phyloP scores from a whole-genome alignment of 2,329 filamentous ascomycete genomes.

The Tolypocladium paradoxum region DNA sequence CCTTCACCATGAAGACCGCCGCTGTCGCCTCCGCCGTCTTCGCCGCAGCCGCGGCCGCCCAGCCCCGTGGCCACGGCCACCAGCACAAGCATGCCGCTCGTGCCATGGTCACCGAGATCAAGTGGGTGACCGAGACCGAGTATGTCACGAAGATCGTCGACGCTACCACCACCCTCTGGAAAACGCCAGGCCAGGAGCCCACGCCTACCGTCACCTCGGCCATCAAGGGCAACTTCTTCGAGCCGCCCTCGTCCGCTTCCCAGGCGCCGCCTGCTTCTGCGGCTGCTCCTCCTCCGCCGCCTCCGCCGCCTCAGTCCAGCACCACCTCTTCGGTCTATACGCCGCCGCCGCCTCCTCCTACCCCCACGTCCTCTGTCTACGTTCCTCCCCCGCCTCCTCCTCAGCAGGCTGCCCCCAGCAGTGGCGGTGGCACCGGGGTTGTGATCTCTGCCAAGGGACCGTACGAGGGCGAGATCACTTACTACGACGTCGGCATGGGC shows the following conservation, averaged over 20 bases:
- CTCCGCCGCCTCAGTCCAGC: slow-evolving; percentile 4
- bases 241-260: slow-evolving; percentile 7
- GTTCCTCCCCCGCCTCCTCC: slow-evolving; percentile 6
- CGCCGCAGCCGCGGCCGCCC: slow-evolving; percentile 35
- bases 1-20: slow-evolving; percentile 30
- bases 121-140: slow-evolving; percentile 39
- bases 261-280: slow-evolving; percentile 4
- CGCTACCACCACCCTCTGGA: slow-evolving; percentile 33
- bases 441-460: slow-evolving; percentile 12
- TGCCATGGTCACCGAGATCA: slow-evolving; percentile 35
- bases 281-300: slow-evolving; percentile 8
- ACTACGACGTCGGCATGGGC: slow-evolving; percentile 58
- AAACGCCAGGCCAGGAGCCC: slow-evolving; percentile 23
- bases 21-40: slow-evolving; percentile 19
- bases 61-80: slow-evolving; percentile 33
- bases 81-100: slow-evolving; percentile 26
- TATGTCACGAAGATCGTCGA: slow-evolving; percentile 38
- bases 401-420: slow-evolving; percentile 1
- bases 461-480: slow-evolving; percentile 58
- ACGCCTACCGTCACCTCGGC: slow-evolving; percentile 13
- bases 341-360: slow-evolving; percentile 5
- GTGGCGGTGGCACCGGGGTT: slow-evolving; percentile 5
- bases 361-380: slow-evolving; percentile 9
- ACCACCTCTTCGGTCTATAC: slow-evolving; percentile 1
- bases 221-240: slow-evolving; percentile 18